These are phyloP conservation scores for Aspergillus brunneoviolaceus DNA, from an alignment of 2,329 filamentous ascomycete genomes.

Conservation along the genomic window DNA sequence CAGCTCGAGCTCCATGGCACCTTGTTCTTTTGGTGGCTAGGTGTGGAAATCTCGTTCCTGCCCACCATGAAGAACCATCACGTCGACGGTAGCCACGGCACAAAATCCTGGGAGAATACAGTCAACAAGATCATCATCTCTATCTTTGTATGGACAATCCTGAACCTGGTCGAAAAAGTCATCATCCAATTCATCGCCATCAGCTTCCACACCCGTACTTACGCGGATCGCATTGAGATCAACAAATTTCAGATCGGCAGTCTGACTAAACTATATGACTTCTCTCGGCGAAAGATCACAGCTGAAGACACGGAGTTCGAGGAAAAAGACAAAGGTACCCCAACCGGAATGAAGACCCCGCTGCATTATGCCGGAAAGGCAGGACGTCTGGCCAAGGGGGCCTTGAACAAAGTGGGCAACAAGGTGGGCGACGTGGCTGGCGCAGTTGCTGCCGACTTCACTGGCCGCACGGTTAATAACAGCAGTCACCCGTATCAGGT, in stretches of 20 bases:
- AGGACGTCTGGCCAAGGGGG: slow-evolving; percentile 71
- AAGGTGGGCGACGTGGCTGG: slow-evolving; percentile 84
- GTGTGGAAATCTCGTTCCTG: slow-evolving; percentile 79
- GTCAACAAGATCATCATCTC: slow-evolving; percentile 85
- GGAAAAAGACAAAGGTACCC: slow-evolving; percentile 51
- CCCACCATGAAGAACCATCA: slow-evolving; percentile 74
- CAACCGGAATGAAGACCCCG: slow-evolving; percentile 67
- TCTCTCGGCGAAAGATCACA: slow-evolving; percentile 62
- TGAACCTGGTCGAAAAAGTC: slow-evolving; percentile 90
- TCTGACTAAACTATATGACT: slow-evolving; percentile 63
- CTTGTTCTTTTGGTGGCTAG: slow-evolving; percentile 88
- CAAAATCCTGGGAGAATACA: slow-evolving; percentile 68
- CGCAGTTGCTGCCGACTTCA: slow-evolving; percentile 86
- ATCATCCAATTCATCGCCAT: slow-evolving; percentile 93
- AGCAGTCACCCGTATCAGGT: slow-evolving; percentile 82
- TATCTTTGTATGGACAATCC: slow-evolving; percentile 72
- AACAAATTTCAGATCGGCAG: slow-evolving; percentile 85
- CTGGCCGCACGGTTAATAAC: slow-evolving; percentile 66
- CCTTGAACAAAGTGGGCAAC: slow-evolving; percentile 74
- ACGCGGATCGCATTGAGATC: slow-evolving; percentile 83
- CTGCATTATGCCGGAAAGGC: slow-evolving; percentile 67
- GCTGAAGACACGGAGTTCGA: slow-evolving; percentile 77
- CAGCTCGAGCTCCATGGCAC: slow-evolving; percentile 82
- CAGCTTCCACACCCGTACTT: slow-evolving; percentile 87
- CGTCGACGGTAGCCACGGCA: slow-evolving; percentile 51